Evolutionary conservation across 139 green algal species (phyloP), one percentile per base, ranked within the genome.

Genomic region (Limnomonas spitsbergensis): DNA sequence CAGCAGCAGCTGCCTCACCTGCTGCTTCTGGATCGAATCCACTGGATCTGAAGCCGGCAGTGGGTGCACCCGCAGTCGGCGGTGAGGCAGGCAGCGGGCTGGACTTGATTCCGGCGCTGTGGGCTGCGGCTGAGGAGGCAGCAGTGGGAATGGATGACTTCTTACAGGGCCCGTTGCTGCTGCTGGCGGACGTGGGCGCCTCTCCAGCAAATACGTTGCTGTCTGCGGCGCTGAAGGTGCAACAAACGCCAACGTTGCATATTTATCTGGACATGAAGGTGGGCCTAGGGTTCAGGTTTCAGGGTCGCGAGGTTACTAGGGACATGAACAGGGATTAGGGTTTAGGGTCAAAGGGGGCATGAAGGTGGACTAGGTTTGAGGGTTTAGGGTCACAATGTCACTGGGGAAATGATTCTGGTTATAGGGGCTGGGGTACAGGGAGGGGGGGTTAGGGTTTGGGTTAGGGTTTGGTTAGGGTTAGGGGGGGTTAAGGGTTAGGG

Each of bases 241-340:
- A 40, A 29, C 20, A 20, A 29, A 74, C 75, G 40, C 87, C 88
- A 6, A 77, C 52, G 14, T 27, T 82, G 31, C 84, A 88, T 36
- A 35, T 89, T 3, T 92, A 90, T 36, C 29, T 38, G 0, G 80
- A 83, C 78, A 90, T 90, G 82, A 90, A 88, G 84, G 78, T 90
- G 35, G 47, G 73, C 54, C 29, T n/a, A n/a, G n/a, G n/a, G n/a
- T n/a, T n/a, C n/a, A n/a, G n/a, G n/a, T n/a, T n/a, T n/a, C n/a
- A n/a, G n/a, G n/a, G n/a, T n/a, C n/a, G n/a, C n/a, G n/a, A n/a
- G n/a, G n/a, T n/a, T n/a, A n/a, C n/a, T n/a, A n/a, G n/a, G n/a
- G n/a, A n/a, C n/a, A n/a, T n/a, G n/a, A n/a, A n/a, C n/a, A n/a
- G n/a, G n/a, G n/a, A n/a, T n/a, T n/a, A n/a, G n/a, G n/a, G n/a